Conservation (phyloP, 2,329 filamentous ascomycete genomes). For the Lachnellula arida region DNA sequence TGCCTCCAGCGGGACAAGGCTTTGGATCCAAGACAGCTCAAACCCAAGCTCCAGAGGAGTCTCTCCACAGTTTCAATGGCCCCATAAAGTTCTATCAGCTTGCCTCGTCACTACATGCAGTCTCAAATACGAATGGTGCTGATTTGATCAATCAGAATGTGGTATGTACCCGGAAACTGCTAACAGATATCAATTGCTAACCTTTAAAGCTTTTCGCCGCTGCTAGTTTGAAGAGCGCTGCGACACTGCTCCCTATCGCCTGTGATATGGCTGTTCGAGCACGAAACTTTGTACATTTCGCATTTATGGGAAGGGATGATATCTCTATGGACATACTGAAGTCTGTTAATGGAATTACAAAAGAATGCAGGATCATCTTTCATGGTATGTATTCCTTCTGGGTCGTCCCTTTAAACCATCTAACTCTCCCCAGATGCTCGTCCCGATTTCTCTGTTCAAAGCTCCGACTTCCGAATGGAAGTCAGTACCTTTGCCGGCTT, state of each 20-base stretch:
- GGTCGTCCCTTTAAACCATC: conserved; percentile 2
- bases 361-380: conserved; percentile 60
- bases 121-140: conserved; percentile 49
- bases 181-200: conserved; percentile 9
- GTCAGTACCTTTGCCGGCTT: conserved; percentile 60
- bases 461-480: conserved; percentile 65
- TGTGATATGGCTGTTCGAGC: conserved; percentile 75
- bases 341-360: conserved; percentile 73
- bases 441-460: conserved; percentile 65
- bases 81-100: conserved; percentile 65
- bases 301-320: conserved; percentile 67
- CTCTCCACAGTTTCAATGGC: conserved; percentile 58
- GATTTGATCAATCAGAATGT: conserved; percentile 60
- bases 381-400: conserved; percentile 39
- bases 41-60: conserved; percentile 20
- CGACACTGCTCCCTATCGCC: conserved; percentile 71
- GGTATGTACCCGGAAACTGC: conserved; percentile 38
- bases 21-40: conserved; percentile 2
- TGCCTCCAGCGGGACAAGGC: conserved; percentile 5
- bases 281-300: conserved; percentile 75
- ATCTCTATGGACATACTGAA: conserved; percentile 65
- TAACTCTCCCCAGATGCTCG: conserved; percentile 58
- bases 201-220: conserved; percentile 60
- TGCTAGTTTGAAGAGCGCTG: conserved; percentile 67
- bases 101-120: conserved; percentile 55